Evolutionary conservation across 805 yeast genomes (phyloP), one percentile per base, ranked within the genome.

Genomic region (Candida ipomoeae): DNA sequence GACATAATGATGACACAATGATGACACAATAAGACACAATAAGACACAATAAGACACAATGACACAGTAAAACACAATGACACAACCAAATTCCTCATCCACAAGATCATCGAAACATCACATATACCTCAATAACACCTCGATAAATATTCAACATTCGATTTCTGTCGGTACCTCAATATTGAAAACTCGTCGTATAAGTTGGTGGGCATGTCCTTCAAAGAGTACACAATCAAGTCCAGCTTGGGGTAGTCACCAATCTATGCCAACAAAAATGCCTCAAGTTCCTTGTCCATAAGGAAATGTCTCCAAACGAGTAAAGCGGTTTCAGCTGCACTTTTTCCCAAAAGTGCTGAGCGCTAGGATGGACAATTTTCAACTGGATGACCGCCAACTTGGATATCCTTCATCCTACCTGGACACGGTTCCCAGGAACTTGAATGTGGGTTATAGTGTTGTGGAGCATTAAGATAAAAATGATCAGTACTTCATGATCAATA

Each of bases 271-370:
- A 92, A 71, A 44, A 90, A 71, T 20, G 83, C 84, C 69, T 94
- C 99, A 50, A 94, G 75, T 69, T 94, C 99, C 63, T 88, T 2
- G 99, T 94, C 99, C 99, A 94, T 20, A 94, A 68, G 0, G 97
- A 83, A 66, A 94, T 94, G 23, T 98, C 99, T 40, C 97, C 98
- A 69, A 94, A 94, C 3, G 96, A 81, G 67, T 92, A 94, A 45
- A 94, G 74, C 6, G 99, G 96, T 64, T 82, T 84, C 62, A 78
- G 79, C 63, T 83, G 94, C 31, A 87, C 84, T 63, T 88, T 86
- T 71, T 94, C 99, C 98, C 99, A 34, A 94, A 74, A 1, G 99
- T 92, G 48, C 85, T 79, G 36, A 89, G 77, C 3, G 96, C 91
- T 11, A 87, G 69, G 21, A 94, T 84, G 26, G 89, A 92, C 89